These are phyloP conservation scores for Thymus quinquecostatus DNA, from an alignment of 257 asterid species.

Conservation along the genomic window DNA sequence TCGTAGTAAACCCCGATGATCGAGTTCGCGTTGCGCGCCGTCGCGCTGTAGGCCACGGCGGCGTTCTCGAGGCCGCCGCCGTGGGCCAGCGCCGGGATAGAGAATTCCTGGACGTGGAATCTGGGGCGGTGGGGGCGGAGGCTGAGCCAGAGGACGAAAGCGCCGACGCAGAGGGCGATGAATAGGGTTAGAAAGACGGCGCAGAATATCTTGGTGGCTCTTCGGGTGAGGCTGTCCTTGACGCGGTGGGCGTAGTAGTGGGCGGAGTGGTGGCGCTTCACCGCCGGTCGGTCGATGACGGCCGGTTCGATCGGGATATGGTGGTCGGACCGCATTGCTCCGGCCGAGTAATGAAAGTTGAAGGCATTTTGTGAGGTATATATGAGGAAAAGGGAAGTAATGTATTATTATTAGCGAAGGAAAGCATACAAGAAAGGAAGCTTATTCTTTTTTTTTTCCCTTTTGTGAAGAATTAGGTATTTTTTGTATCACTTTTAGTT, in stretches of 20 bases:
- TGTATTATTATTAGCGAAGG: not conserved
- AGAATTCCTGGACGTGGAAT: constrained; percentile 58
- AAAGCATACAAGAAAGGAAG: constrained; percentile 49
- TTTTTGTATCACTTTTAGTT: not conserved
- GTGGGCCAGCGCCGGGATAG: constrained; percentile 55
- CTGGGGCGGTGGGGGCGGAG: constrained; percentile 86
- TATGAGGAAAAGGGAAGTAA: too few species aligned
- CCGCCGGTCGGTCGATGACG: constrained; percentile 23
- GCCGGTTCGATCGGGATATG: constrained; percentile 39
- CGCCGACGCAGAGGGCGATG: constrained; percentile 43
- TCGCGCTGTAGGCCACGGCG: constrained; percentile 54
- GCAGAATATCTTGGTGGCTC: constrained; percentile 65
- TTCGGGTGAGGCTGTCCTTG: constrained; percentile 59
- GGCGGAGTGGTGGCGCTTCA: constrained; percentile 58
- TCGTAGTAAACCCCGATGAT: constrained; percentile 59
- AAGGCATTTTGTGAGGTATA: not conserved
- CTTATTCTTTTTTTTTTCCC: not conserved
- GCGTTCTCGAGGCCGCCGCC: constrained; percentile 45
- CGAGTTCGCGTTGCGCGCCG: constrained; percentile 61
- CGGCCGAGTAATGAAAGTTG: not conserved
- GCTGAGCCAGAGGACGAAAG: constrained; percentile 72
- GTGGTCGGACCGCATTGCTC: constrained; percentile 33
- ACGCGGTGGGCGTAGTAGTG: constrained; percentile 67
- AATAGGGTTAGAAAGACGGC: constrained; percentile 54
- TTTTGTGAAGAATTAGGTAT: not conserved